Evolutionary conservation across 345 rosid species (phyloP).

Genomic region (Camelina laxa): DNA sequence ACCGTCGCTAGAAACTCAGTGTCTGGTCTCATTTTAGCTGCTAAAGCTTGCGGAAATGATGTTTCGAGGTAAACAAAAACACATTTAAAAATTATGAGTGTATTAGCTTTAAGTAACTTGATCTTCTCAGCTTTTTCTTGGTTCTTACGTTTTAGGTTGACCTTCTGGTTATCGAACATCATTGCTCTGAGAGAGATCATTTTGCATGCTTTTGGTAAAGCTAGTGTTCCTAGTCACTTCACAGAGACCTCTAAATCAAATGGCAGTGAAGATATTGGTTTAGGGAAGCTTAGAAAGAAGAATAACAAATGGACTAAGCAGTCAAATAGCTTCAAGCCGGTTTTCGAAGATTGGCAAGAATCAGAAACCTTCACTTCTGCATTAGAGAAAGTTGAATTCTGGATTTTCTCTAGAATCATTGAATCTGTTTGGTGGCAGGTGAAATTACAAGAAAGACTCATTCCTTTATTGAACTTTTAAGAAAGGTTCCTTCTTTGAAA

Average conservation of each 20-base stretch:
- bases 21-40: slow-evolving; percentile 81
- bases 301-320: neutral
- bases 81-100: neutral
- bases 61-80: slow-evolving; percentile 66
- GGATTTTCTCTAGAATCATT: slow-evolving; percentile 89
- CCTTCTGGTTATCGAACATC: slow-evolving; percentile 92
- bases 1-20: slow-evolving; percentile 72
- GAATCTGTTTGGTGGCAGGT: slow-evolving; percentile 99
- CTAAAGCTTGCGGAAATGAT: slow-evolving; percentile 89
- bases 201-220: slow-evolving; percentile 65
- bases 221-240: slow-evolving; percentile 28
- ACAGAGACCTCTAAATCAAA: slow-evolving; percentile 52
- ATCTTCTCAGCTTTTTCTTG: slow-evolving; percentile 20
- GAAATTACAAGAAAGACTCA: neutral
- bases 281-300: slow-evolving; percentile 29
- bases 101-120: neutral
- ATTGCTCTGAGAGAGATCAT: slow-evolving; percentile 77
- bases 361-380: slow-evolving; percentile 71
- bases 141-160: slow-evolving; percentile 60
- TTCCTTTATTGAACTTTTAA: neutral
- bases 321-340: slow-evolving; percentile 47
- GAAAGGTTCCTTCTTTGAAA: neutral
- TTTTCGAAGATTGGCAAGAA: slow-evolving; percentile 82
- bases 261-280: slow-evolving; percentile 39
- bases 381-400: slow-evolving; percentile 78